phyloP scores from a whole-genome alignment of 1,284 basidiomycete species.

The Marasmius oreades region DNA sequence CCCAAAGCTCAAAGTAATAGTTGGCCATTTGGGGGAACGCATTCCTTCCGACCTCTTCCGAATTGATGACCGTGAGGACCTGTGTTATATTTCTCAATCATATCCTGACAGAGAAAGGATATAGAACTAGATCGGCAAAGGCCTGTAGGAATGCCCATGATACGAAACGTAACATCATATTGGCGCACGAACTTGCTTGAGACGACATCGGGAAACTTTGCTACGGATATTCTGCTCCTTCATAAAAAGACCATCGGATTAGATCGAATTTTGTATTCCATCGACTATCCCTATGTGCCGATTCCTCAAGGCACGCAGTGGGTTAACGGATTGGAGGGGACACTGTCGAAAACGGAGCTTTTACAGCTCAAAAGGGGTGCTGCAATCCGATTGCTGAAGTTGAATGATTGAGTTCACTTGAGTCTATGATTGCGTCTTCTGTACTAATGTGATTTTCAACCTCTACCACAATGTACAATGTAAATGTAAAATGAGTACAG shows the following conservation, averaged over 20 bases:
- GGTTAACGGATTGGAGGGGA: conserved; percentile 23
- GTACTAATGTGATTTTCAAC: too few species aligned
- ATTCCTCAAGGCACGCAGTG: conserved; percentile 25
- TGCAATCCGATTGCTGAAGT: conserved; percentile 26
- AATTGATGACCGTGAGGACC: conserved; percentile 33
- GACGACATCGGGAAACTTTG: conserved; percentile 43
- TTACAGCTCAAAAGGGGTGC: conserved; percentile 22
- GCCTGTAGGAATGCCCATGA: conserved; percentile 35
- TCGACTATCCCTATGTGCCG: conserved; percentile 38
- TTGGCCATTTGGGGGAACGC: conserved; percentile 44
- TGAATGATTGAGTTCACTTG: too few species aligned
- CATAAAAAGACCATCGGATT: conserved; percentile 37
- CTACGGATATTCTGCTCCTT: conserved; percentile 34
- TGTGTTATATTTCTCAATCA: not conserved
- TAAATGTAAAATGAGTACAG: too few species aligned
- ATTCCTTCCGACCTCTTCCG: conserved; percentile 39
- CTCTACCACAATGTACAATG: too few species aligned
- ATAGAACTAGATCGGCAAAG: conserved; percentile 14
- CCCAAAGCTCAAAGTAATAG: conserved; percentile 35
- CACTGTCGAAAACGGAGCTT: conserved; percentile 20
- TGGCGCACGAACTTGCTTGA: conserved; percentile 39
- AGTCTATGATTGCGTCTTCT: too few species aligned
- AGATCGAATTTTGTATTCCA: conserved; percentile 38
- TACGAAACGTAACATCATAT: conserved; percentile 35
- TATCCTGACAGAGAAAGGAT: not conserved